Percentiles rank a stretch among this genome's conserved stretches.
These are phyloP conservation scores for Mucuna pruriens DNA, from an alignment of 306 rosid species.

Conservation along the genomic window DNA sequence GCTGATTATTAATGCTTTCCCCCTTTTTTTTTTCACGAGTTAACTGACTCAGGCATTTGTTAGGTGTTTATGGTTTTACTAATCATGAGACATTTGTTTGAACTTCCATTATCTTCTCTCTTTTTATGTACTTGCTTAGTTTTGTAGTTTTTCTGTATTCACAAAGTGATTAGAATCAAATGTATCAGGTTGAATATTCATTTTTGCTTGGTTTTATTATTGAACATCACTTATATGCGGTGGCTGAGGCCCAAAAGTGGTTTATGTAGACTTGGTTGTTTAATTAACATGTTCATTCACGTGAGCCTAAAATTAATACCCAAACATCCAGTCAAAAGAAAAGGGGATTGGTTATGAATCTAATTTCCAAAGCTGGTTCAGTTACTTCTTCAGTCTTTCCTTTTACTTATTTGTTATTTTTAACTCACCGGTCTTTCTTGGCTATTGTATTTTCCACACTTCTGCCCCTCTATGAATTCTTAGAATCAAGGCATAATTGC, in stretches of 20 bases:
- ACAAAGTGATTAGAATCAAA: neutral
- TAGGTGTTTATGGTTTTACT: neutral
- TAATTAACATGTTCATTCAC: conserved; percentile 5
- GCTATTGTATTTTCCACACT: neutral
- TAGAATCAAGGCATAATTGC: neutral
- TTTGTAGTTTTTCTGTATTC: neutral
- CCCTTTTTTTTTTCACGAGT: neutral
- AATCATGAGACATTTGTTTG: neutral
- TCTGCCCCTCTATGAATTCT: neutral
- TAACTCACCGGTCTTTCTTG: neutral
- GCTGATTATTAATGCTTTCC: neutral
- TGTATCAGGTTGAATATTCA: neutral
- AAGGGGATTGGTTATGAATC: conserved; percentile 13
- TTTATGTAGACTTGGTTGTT: conserved; percentile 9
- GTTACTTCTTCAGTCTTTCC: neutral
- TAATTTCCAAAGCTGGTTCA: neutral
- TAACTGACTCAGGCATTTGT: conserved; percentile 21
- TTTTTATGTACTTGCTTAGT: neutral
- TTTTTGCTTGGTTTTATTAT: neutral
- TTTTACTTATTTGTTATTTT: neutral
- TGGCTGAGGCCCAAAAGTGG: neutral
- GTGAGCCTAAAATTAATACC: neutral
- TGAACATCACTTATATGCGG: neutral
- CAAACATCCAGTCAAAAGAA: neutral
- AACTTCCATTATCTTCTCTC: neutral